Evolutionary conservation across 768 basidiomycete genomes (phyloP).

Genomic region (Pholiota molesta): DNA sequence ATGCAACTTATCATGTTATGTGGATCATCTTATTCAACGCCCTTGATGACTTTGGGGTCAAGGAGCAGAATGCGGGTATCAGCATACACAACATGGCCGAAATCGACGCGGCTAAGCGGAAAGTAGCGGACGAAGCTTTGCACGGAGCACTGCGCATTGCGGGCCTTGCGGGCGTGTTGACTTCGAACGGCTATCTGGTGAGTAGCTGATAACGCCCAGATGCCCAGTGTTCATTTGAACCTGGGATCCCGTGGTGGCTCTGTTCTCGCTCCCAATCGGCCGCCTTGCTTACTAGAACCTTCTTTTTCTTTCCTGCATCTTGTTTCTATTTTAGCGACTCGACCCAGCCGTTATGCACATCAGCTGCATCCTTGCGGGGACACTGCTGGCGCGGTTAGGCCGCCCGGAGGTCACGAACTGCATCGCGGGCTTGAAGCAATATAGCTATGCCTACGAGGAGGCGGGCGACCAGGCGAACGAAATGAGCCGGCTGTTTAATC

Average conservation of each 20-base stretch:
- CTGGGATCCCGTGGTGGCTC: not conserved
- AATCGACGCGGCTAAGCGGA: constrained; percentile 66
- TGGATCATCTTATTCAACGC: constrained; percentile 87
- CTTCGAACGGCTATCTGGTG: constrained; percentile 86
- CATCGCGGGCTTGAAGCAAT: constrained; percentile 85
- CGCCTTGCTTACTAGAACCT: not conserved
- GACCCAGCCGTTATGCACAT: constrained; percentile 92
- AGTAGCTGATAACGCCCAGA: constrained; percentile 23
- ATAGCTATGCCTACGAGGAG: constrained; percentile 86
- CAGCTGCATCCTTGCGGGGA: constrained; percentile 82
- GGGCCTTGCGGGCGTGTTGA: constrained; percentile 84
- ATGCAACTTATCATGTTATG: constrained; percentile 90
- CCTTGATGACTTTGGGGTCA: constrained; percentile 82
- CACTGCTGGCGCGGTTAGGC: constrained; percentile 78
- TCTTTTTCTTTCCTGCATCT: not conserved
- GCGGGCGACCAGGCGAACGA: constrained; percentile 76
- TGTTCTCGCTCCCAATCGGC: not conserved
- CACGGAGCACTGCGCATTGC: constrained; percentile 88
- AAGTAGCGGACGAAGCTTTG: constrained; percentile 79
- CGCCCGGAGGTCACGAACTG: constrained; percentile 84
- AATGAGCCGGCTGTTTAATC: constrained; percentile 57
- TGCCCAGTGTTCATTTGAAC: not conserved
- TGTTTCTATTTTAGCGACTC: constrained; percentile 50
- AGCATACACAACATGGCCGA: constrained; percentile 44
- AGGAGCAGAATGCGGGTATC: constrained; percentile 60